Base-by-base conservation (phyloP, 2,329 filamentous ascomycete species). In the Aspergillus eucalypticola region DNA sequence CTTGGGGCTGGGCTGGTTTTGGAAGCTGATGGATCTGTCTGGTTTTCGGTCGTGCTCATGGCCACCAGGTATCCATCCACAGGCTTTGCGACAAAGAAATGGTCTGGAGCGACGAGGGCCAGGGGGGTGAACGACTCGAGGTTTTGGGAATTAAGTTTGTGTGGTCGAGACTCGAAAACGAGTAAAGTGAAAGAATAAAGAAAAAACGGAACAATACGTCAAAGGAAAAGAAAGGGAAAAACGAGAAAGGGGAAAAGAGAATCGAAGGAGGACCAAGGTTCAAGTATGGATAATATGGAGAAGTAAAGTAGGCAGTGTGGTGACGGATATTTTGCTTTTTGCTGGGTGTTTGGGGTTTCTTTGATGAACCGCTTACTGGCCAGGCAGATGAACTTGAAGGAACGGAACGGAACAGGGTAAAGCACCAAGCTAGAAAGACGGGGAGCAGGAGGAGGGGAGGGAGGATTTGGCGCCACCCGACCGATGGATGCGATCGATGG, bases 41-140 rank as follows among this genome's bases (percentile, higher is more conserved):
- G 63, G 39, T 66, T 69, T 61, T 72, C 72, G 54, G 66, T 69
- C 58, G 72, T 70, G 67, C 66, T 75, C 74, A 76, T 76, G 60
- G 68, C 69, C 70, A 65, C 66, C 64, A 61, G 59, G 59, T 67
- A 66, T 68, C 72, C 71, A 73, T 73, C 52, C 67, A 71, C 55
- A 59, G 39, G 42, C 38, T 49, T 3, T 44, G 62, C 60, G 61
- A 63, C 59, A 23, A 52, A 62, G 53, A 60, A 51, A 46, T 58
- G 27, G 53, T 38, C 46, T 46, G 50, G 56, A 46, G 32, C 51
- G 52, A 54, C 32, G 23, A 46, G 17, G 51, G 44, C 21, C 29
- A 55, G 11, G 19, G 19, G 32, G 19, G 11, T 46, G 25, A 29
- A 50, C 32, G 35, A 39, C 35, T 23, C 32, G 42, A 32, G n/a